phyloP scores from a whole-genome alignment of 352 stramenopile species.

The Globisporangium carolinianum region DNA sequence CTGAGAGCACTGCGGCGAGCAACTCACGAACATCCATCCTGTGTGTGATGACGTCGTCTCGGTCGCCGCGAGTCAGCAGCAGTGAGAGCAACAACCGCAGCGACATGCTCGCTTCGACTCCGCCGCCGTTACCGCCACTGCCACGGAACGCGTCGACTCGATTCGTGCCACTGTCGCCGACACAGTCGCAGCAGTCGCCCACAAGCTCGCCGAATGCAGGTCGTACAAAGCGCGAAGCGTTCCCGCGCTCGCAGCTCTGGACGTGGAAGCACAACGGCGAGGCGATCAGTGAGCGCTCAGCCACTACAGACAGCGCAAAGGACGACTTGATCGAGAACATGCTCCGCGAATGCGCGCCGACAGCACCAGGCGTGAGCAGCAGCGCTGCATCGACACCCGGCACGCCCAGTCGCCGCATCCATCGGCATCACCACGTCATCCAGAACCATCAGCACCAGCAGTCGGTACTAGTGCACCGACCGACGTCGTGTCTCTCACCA shows the following conservation, averaged over 20 bases:
- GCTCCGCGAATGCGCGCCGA: slow-evolving; percentile 38
- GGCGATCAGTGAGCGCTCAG: background rate
- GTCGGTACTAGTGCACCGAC: slow-evolving; percentile 3
- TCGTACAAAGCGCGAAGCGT: slow-evolving; percentile 22
- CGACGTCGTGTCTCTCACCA: background rate
- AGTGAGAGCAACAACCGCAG: background rate
- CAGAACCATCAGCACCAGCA: background rate
- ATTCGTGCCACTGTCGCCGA: background rate
- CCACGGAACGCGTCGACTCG: background rate
- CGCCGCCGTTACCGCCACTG: slow-evolving; percentile 3
- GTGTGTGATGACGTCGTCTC: background rate
- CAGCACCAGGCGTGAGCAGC: slow-evolving; percentile 7
- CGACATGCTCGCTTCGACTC: background rate
- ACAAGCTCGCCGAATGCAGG: slow-evolving; percentile 6
- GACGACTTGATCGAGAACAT: slow-evolving; percentile 50
- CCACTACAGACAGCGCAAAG: slow-evolving; percentile 3
- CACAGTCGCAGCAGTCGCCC: background rate
- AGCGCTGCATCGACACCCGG: slow-evolving; percentile 5
- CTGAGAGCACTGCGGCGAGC: background rate
- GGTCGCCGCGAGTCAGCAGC: background rate
- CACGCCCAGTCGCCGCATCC: slow-evolving; percentile 7
- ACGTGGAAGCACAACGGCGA: slow-evolving; percentile 28
- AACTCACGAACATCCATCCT: background rate
- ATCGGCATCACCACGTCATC: slow-evolving; percentile 1
- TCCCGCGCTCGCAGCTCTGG: slow-evolving; percentile 59